Conservation (phyloP, 805 yeast genomes). For the Zygosaccharomyces kombuchaensis region DNA sequence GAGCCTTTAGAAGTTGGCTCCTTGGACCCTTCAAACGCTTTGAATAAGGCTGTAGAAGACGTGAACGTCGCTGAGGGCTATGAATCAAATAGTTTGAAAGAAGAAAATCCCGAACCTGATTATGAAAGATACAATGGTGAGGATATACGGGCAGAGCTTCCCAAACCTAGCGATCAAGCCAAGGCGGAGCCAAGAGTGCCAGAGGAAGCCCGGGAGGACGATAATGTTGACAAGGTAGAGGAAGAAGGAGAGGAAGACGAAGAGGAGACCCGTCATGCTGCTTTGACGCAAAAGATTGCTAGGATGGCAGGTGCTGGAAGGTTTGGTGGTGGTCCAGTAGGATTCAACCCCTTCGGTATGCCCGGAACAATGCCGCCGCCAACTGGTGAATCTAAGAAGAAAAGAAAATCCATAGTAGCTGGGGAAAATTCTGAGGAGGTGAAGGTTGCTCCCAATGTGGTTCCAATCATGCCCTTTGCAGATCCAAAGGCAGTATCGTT, state of each 20-base stretch:
- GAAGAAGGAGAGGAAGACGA: slow-evolving; percentile 58
- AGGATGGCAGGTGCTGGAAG: slow-evolving; percentile 79
- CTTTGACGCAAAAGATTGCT: slow-evolving; percentile 92
- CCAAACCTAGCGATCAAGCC: neutral
- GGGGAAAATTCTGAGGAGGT: slow-evolving; percentile 20
- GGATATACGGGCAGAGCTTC: slow-evolving; percentile 13
- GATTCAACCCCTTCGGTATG: slow-evolving; percentile 41
- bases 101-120: neutral
- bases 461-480: slow-evolving; percentile 54
- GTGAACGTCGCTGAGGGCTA: neutral
- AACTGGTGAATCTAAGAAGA: slow-evolving; percentile 19
- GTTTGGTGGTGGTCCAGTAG: slow-evolving; percentile 58
- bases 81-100: neutral
- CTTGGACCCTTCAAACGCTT: neutral
- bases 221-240: slow-evolving; percentile 16
- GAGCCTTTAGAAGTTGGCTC: neutral
- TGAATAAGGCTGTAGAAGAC: neutral
- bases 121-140: slow-evolving; percentile 28
- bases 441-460: slow-evolving; percentile 33
- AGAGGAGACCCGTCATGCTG: slow-evolving; percentile 70
- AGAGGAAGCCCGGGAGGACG: neutral
- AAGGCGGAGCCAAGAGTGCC: neutral
- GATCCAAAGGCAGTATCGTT: slow-evolving; percentile 36
- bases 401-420: slow-evolving; percentile 23
- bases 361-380: slow-evolving; percentile 29